A percentile compares a stretch with the other conserved stretches of the same genome.
phyloP scores from a whole-genome alignment of 2,329 filamentous ascomycete genomes.

The Aspergillus clavatus region DNA sequence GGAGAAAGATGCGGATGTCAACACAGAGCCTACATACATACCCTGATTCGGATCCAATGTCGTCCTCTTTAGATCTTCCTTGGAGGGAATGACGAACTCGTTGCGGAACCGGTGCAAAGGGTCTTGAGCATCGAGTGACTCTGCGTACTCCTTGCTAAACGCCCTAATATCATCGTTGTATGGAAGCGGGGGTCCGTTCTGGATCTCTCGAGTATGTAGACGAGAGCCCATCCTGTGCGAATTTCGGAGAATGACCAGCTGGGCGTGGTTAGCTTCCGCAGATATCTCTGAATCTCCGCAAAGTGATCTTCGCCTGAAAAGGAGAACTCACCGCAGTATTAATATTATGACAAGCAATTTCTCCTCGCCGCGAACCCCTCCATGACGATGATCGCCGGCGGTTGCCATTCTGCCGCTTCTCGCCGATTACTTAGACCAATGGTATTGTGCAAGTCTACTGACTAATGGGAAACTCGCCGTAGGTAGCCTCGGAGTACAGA shows the following conservation, averaged over 20 bases:
- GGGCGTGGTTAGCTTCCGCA: too few species aligned
- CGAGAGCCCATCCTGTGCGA: conserved; percentile 24
- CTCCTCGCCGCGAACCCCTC: not conserved
- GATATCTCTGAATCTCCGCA: too few species aligned
- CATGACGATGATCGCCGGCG: conserved; percentile 8
- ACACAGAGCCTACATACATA: conserved; percentile 7
- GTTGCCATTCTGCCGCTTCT: conserved; percentile 23
- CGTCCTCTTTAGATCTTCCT: conserved; percentile 62
- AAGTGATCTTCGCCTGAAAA: too few species aligned
- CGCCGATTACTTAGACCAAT: conserved; percentile 27
- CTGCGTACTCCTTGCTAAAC: conserved; percentile 37
- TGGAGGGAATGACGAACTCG: conserved; percentile 74
- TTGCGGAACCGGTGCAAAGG: conserved; percentile 57
- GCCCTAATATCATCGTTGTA: conserved; percentile 31
- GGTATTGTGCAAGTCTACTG: conserved; percentile 20
- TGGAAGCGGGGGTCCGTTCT: conserved; percentile 25
- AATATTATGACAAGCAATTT: not conserved
- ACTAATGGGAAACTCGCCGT: conserved; percentile 23
- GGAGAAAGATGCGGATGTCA: not conserved
- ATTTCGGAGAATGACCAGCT: not conserved
- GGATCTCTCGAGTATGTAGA: conserved; percentile 25
- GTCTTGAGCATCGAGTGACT: conserved; percentile 57
- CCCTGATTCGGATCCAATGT: conserved; percentile 43
- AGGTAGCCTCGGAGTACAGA: too few species aligned
- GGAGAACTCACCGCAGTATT: too few species aligned